Base-by-base conservation (phyloP, 2,329 filamentous ascomycete species). In the Waltergamsia citrina region DNA sequence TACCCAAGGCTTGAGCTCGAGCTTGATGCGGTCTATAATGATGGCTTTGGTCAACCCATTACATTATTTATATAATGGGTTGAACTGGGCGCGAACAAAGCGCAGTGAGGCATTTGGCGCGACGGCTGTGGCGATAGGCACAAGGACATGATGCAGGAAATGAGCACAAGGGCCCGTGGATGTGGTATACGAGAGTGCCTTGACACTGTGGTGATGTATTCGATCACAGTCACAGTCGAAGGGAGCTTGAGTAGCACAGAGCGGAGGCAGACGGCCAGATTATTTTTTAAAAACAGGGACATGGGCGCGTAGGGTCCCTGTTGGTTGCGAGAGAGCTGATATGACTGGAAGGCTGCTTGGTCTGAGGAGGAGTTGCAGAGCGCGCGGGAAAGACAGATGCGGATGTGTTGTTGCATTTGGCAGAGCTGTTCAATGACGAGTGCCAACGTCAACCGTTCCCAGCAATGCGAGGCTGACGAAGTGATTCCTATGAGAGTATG, bases 371-470 rank as follows among this genome's bases (percentile, higher is more conserved):
- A 16, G 7, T 14, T 30, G 7, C n/a, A 17, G 28, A 6, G 28
- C 28, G 17, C 17, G 16, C 7, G 22, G 15, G 23, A 12, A 24
- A 34, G 42, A 47, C 44, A 45, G 44, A 49, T 34, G 38, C 41
- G 46, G 45, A 51, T 41, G 46, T 42, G n/a, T 24, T 24, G 8
- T 24, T 44, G 47, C 39, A 46, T 46, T 45, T 45, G 38, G 46
- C 45, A 48, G 47, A n/a, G 49, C 46, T 50, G 48, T 51, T n/a
- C 49, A 42, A 48, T 44, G 48, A 49, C 44, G 30, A 32, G 20
- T 32, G 30, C 30, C 14, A 32, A 20, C 20, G 30, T 14, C 25
- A n/a, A n/a, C n/a, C n/a, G n/a, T n/a, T n/a, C n/a, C n/a, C n/a
- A n/a, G n/a, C n/a, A n/a, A n/a, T n/a, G n/a, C n/a, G n/a, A n/a